These are phyloP conservation scores for Fomitopsis serialis DNA, from an alignment of 768 basidiomycete genomes.

Conservation along the genomic window DNA sequence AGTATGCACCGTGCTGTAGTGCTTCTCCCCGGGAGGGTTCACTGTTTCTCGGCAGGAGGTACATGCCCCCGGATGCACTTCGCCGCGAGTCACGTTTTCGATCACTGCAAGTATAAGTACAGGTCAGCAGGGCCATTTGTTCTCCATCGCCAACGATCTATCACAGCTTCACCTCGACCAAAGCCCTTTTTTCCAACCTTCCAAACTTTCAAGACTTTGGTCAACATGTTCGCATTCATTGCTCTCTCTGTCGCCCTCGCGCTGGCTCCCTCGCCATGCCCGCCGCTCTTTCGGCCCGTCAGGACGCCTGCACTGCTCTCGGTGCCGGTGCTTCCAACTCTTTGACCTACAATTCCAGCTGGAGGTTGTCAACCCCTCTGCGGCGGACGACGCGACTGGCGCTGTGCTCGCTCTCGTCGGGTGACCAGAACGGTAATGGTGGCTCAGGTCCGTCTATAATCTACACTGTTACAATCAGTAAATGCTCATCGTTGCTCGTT, in stretches of 20 bases:
- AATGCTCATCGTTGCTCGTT: not conserved
- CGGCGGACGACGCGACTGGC: not conserved
- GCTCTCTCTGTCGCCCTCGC: not conserved
- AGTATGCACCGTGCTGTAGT: no score
- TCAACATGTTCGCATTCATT: not conserved
- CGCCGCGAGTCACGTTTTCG: no score
- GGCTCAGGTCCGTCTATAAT: no score
- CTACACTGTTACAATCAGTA: not conserved
- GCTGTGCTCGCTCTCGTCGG: not conserved
- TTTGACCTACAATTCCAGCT: constrained; percentile 1
- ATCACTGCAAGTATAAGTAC: not conserved
- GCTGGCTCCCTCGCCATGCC: not conserved
- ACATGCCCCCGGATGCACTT: no score
- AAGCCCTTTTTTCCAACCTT: not conserved
- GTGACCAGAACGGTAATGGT: not conserved
- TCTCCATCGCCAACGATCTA: not conserved
- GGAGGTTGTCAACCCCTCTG: not conserved
- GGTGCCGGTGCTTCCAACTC: not conserved
- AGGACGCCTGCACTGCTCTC: not conserved
- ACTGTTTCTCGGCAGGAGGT: no score
- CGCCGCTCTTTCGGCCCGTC: not conserved
- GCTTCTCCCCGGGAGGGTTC: no score
- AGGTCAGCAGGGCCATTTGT: not conserved
- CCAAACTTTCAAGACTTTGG: not conserved
- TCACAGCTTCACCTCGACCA: not conserved